These are phyloP conservation scores for Besnoitia besnoiti DNA, from an alignment of 169 alveolate genomes.

Conservation along the genomic window DNA sequence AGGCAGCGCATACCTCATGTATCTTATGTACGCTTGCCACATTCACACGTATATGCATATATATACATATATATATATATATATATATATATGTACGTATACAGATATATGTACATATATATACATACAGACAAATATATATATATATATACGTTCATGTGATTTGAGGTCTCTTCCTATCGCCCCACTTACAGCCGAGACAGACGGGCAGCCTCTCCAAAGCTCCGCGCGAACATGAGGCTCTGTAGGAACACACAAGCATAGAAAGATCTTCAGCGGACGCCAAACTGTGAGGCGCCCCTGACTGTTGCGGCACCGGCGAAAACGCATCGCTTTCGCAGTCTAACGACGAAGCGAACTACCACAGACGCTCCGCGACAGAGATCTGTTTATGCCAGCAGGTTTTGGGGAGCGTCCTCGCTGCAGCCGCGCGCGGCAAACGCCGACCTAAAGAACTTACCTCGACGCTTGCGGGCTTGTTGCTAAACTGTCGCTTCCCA, in stretches of 20 bases:
- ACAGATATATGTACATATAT: too few relatives aligned
- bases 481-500: neutral
- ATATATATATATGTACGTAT: neutral
- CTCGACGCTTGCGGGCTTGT: neutral
- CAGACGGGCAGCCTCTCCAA: constrained; percentile 12
- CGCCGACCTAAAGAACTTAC: neutral
- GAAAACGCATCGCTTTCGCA: too few relatives aligned
- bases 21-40: neutral
- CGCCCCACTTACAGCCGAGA: constrained; percentile 9
- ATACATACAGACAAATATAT: too few relatives aligned
- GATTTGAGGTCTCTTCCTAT: too few relatives aligned
- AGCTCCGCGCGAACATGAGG: constrained; percentile 6
- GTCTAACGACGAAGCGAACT: too few relatives aligned
- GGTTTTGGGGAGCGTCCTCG: neutral
- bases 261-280: too few relatives aligned
- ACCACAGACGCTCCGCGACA: too few relatives aligned
- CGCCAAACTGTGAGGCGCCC: neutral
- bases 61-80: neutral
- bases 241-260: neutral
- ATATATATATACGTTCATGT: too few relatives aligned
- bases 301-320: neutral
- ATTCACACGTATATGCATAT: neutral
- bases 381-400: too few relatives aligned
- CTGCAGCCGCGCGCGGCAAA: too few relatives aligned
- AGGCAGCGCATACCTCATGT: neutral